Evolutionary conservation across 805 yeast species (phyloP).

Genomic region (Cyberlindnera mycetangii): DNA sequence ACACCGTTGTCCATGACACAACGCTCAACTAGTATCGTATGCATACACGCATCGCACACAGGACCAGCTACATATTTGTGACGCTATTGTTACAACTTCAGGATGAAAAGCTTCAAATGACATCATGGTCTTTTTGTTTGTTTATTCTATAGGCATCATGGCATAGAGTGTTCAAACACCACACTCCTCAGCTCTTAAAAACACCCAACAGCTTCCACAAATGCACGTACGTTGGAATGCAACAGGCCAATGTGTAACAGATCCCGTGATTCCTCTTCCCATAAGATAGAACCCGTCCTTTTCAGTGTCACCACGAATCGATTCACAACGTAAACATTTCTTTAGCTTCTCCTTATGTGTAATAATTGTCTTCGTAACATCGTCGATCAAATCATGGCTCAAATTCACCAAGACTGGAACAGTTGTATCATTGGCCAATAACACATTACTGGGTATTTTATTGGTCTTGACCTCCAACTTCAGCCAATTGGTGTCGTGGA

Average conservation of each 20-base stretch:
- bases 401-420: constrained; percentile 33
- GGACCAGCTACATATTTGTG: too few relatives aligned
- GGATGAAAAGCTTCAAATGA: too few relatives aligned
- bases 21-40: neutral
- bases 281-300: constrained; percentile 29
- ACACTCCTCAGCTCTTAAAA: constrained; percentile 25
- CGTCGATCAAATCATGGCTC: constrained; percentile 30
- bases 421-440: constrained; percentile 33
- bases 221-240: constrained; percentile 72
- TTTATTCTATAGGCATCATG: too few relatives aligned
- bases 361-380: constrained; percentile 28
- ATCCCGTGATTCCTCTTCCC: constrained; percentile 19
- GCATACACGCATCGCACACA: neutral
- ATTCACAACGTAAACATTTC: constrained; percentile 55
- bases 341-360: constrained; percentile 31
- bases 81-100: too few relatives aligned
- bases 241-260: constrained; percentile 48
- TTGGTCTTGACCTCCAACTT: constrained; percentile 33
- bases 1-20: neutral
- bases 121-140: too few relatives aligned
- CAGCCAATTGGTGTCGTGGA: constrained; percentile 68
- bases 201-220: constrained; percentile 78
- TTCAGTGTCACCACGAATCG: constrained; percentile 34
- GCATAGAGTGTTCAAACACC: neutral
- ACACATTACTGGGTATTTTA: constrained; percentile 32